Base-by-base conservation (phyloP, 306 rosid genomes). In the Casuarina equisetifolia region DNA sequence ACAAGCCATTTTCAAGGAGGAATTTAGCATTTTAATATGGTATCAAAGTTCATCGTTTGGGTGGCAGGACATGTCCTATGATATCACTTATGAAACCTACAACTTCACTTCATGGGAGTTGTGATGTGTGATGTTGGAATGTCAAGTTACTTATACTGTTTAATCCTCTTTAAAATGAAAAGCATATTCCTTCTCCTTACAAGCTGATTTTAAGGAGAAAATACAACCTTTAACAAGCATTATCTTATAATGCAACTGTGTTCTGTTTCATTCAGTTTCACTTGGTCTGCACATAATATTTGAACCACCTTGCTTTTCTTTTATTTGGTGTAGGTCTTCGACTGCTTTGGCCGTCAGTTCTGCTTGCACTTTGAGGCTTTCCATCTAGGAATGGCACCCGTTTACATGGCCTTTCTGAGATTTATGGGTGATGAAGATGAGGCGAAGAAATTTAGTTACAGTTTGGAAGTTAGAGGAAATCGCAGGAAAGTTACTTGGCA, bases 311-410 rank as follows among this genome's bases (percentile, higher is more conserved):
- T 38, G 54, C 4, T 25, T 48, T 12, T 54, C 20, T 55, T 11
- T 20, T 32, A 40, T 73, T 20, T 70, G 52, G 36, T 74, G 83
- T 85, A 85, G 91, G 84, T 87, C 69, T 85, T 87, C 43, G 85
- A 85, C 78, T 87, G 91, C 70, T 87, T 87, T 8, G 91, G 87
- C 45, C 83, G 79, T 74, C 89, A 85, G 58, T 87, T 87, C 74
- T 87, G 90, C 73, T 72, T 87, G 85, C 90, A 87, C 50, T 87
- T 87, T 5, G 90, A 87, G 74, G 91, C 91, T 13, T 87, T 87
- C 78, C 89, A 79, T 64, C 61, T 87, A 68, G 91, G 87, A 43
- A 80, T 55, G 50, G 78, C 91, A 45, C 91, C 91, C 0, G 89
- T 87, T 68, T 87, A 87, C 82, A 87, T 87, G 85, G 85, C 91